Evolutionary conservation across 805 yeast species (phyloP), one percentile per base, ranked within the genome.

Genomic region (Saccharomycopsis vini): DNA sequence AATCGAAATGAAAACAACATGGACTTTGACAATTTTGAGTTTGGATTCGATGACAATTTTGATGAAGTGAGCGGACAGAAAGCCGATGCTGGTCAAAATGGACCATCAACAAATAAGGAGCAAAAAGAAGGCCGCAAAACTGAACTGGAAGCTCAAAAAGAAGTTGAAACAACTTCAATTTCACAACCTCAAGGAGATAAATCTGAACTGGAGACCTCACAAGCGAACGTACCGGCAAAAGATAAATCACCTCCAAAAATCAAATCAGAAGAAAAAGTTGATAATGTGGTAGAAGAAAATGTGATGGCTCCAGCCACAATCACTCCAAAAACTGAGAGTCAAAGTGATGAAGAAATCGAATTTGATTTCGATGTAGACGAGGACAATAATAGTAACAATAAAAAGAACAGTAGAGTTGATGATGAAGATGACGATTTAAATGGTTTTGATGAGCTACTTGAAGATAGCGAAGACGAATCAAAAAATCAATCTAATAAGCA

Each of bases 11-110:
- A 36, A 12, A 39, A 40, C 18, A 49, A 48, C 24, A 21, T 39
- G 7, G 51, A 48, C n/a, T 43, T 43, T 37, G 47, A 43, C 12
- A 44, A 48, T 21, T 43, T 48, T 35, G 51, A 48, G 10, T 48
- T 48, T 38, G 51, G 46, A 26, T 48, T 48, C 32, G 49, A 48
- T 20, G 50, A 45, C 15, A 23, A 42, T 20, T 21, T 26, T 21
- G 42, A 41, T 18, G 24, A 22, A 5, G 43, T 5, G 7, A 12
- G 9, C 28, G 5, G 5, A 23, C n/a, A 21, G 38, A 36, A 24
- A 34, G 22, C 26, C 22, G 39, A 23, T 21, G 15, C 23, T n/a
- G n/a, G n/a, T n/a, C 40, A 19, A 36, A 16, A 36, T 7, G 22
- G n/a, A n/a, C n/a, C n/a, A n/a, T n/a, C n/a, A n/a, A n/a, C n/a